Base-by-base conservation (phyloP, 2,329 filamentous ascomycete species). In the Penicillium palitans region DNA sequence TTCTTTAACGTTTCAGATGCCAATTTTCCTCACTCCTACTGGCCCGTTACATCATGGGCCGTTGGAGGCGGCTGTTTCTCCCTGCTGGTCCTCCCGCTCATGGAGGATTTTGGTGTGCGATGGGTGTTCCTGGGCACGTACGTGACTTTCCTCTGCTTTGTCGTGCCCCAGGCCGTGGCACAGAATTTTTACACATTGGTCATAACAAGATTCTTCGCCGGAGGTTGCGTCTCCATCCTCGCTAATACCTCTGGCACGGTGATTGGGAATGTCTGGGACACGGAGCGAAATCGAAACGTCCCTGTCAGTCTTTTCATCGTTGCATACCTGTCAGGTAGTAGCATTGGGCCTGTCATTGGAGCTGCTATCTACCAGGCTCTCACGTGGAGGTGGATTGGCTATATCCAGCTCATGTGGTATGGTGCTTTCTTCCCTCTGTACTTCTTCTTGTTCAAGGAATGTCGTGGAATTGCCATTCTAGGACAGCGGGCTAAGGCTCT, bases 141-240 rank as follows among this genome's bases (percentile, higher is more conserved):
- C 56, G 59, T 72, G 7, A 50, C 71, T 8, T 70, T 80, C 39
- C 68, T 78, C 27, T 70, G 78, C 21, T 80, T 79, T 57, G 65
- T 78, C 6, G 68, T 81, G 10, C 76, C 77, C 0, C 76, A 78
- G 56, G 78, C 73, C 0, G 55, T 80, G 9, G 78, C 79, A 0
- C 72, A 72, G 15, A 80, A 79, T 58, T 80, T 80, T 50, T 78
- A 77, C 10, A 80, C 79, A 0, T 57, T 81, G 5, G 67, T 81
- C 1, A 69, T 78, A 3, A 76, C 74, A 2, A 71, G 79, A 0
- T 76, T 79, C 48, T 75, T 81, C n/a, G 76, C 75, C 2, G 79
- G 79, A 1, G 72, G 75, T 1, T 76, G 72, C 56, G 74, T 76
- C 8, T 71, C 75, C 0, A 72, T 78, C 6, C 66, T 78, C 0